A percentile compares a stretch with the other conserved stretches of the same genome.
Conservation (phyloP, 1,139 yeast species). For the Yamadazyma spencermartinsiae region DNA sequence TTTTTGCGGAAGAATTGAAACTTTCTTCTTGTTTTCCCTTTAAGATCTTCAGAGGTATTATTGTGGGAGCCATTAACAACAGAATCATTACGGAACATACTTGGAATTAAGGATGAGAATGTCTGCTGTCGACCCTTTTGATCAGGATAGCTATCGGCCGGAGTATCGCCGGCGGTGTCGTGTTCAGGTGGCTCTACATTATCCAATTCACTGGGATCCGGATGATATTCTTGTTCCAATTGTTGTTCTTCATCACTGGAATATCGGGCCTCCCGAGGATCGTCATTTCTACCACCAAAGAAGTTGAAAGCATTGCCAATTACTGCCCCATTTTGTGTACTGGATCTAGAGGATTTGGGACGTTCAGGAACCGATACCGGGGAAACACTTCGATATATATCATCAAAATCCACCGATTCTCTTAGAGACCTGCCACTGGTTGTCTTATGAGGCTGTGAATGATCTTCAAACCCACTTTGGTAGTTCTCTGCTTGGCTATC, state of each 20-base stretch:
- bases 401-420: not conserved
- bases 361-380: not conserved
- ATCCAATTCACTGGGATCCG: slow-evolving; percentile 5
- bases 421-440: not conserved
- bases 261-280: slow-evolving; percentile 28
- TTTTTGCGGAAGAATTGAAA: slow-evolving; percentile 28
- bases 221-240: slow-evolving; percentile 7
- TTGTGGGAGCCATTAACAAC: slow-evolving; percentile 10
- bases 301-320: slow-evolving; percentile 32
- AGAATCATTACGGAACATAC: slow-evolving; percentile 13
- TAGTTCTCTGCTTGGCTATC: not conserved
- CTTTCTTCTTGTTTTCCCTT: slow-evolving; percentile 15
- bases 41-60: slow-evolving; percentile 4
- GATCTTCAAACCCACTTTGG: not conserved
- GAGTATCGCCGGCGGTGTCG: slow-evolving; percentile 6
- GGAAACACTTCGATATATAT: not conserved
- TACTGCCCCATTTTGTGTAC: slow-evolving; percentile 7
- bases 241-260: slow-evolving; percentile 27
- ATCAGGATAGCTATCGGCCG: slow-evolving; percentile 4
- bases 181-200: slow-evolving; percentile 4
- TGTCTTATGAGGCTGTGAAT: not conserved
- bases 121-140: slow-evolving; percentile 7
- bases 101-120: slow-evolving; percentile 16
- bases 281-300: slow-evolving; percentile 20
- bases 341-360: not conserved